phyloP scores from a whole-genome alignment of 257 asterid species.

The Solanum chaucha region DNA sequence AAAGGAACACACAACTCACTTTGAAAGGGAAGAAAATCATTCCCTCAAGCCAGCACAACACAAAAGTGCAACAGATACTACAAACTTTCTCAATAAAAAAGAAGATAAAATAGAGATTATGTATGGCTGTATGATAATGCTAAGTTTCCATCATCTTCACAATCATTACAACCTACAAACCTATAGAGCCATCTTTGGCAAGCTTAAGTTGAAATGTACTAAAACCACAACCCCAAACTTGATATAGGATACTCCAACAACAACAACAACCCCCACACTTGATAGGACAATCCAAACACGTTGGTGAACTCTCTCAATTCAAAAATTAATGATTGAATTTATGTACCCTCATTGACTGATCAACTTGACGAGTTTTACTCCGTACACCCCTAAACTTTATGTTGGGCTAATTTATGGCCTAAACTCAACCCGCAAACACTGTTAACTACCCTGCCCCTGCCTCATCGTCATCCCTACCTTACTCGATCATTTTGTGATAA shows the following conservation, averaged over 20 bases:
- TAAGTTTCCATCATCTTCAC: not conserved
- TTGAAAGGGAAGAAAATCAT: not conserved
- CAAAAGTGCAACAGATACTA: not conserved
- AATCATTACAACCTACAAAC: slow-evolving; percentile 2
- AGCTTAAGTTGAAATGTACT: not conserved
- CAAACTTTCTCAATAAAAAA: not conserved
- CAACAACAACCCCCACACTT: not conserved
- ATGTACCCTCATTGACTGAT: not conserved
- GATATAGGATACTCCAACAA: not conserved
- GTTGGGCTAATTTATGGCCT: not conserved
- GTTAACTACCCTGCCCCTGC: not conserved
- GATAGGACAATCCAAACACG: not conserved
- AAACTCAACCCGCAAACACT: not conserved
- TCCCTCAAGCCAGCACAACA: not conserved
- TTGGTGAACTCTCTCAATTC: not conserved
- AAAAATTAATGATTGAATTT: not conserved
- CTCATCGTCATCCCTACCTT: not conserved
- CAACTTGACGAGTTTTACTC: not conserved
- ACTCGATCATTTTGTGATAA: not conserved
- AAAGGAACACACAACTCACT: not conserved
- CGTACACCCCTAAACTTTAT: not conserved
- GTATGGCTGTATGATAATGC: not conserved
- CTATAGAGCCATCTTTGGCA: not conserved
- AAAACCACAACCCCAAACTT: not conserved
- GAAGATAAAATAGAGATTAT: not conserved